Evolutionary conservation across 805 yeast genomes (phyloP).

Genomic region (Saccharomycopsis sp.): DNA sequence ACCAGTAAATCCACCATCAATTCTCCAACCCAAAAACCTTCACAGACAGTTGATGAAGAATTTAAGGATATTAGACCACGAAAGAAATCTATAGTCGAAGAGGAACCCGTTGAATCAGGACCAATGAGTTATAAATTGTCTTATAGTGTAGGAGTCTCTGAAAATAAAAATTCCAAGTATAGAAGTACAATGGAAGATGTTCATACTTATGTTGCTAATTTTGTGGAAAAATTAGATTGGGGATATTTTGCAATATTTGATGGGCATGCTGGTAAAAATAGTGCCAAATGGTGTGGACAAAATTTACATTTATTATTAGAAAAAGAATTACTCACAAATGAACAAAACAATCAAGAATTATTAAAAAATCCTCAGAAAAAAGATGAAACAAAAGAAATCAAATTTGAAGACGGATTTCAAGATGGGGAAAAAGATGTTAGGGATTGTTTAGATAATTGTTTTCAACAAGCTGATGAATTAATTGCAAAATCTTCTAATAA

Average conservation of each 20-base stretch:
- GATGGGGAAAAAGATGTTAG: slow-evolving; percentile 39
- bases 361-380: not conserved
- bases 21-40: no score
- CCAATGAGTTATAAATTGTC: slow-evolving; percentile 30
- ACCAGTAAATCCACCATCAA: no score
- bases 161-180: slow-evolving; percentile 70
- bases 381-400: not conserved
- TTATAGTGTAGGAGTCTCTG: slow-evolving; percentile 85
- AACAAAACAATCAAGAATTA: not conserved
- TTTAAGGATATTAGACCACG: no score
- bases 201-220: slow-evolving; percentile 85
- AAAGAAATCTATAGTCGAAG: no score
- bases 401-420: slow-evolving; percentile 7
- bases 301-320: slow-evolving; percentile 65
- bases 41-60: no score
- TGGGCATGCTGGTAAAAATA: slow-evolving; percentile 92
- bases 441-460: slow-evolving; percentile 56
- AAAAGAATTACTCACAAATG: slow-evolving; percentile 36
- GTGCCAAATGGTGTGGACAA: slow-evolving; percentile 93
- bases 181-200: slow-evolving; percentile 94
- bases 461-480: slow-evolving; percentile 63
- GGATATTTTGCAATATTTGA: slow-evolving; percentile 94
- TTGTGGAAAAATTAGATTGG: slow-evolving; percentile 84
- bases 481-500: slow-evolving; percentile 41
- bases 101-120: not conserved